A percentile compares a stretch with the other conserved stretches of the same genome.
phyloP scores from a whole-genome alignment of 345 rosid genomes.

The Nephelium lappaceum region DNA sequence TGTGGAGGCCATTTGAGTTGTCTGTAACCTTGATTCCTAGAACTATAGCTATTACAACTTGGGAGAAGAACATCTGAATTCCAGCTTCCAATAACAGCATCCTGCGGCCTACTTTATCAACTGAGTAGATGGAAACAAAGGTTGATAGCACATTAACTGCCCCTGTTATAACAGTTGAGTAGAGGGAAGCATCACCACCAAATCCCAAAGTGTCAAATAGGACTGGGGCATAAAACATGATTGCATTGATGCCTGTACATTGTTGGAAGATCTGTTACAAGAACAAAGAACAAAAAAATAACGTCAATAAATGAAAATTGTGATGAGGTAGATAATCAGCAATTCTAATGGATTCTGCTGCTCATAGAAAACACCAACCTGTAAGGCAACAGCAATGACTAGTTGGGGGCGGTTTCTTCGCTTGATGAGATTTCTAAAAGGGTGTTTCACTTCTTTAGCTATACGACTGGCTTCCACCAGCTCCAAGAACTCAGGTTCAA shows the following conservation, averaged over 20 bases:
- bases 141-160: constrained; percentile 92
- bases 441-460: constrained; percentile 86
- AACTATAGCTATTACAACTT: constrained; percentile 64
- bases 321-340: neutral
- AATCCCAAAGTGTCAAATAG: constrained; percentile 80
- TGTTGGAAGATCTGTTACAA: constrained; percentile 81
- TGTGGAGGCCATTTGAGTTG: constrained; percentile 48
- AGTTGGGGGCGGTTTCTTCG: constrained; percentile 80
- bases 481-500: constrained; percentile 83
- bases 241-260: constrained; percentile 91
- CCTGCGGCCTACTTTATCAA: constrained; percentile 86
- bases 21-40: constrained; percentile 81
- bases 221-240: constrained; percentile 97
- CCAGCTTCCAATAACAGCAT: constrained; percentile 86
- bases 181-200: constrained; percentile 76
- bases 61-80: constrained; percentile 89
- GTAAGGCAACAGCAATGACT: constrained; percentile 77
- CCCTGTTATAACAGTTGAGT: constrained; percentile 91
- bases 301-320: neutral
- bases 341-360: neutral
- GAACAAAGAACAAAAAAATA: neutral
- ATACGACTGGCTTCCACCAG: constrained; percentile 89
- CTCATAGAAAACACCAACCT: constrained; percentile 40
- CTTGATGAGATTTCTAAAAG: constrained; percentile 78
- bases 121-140: constrained; percentile 76